Percentiles rank a stretch among this genome's conserved stretches.
These are phyloP conservation scores for Medicago ruthenica DNA, from an alignment of 306 rosid genomes.

Conservation along the genomic window DNA sequence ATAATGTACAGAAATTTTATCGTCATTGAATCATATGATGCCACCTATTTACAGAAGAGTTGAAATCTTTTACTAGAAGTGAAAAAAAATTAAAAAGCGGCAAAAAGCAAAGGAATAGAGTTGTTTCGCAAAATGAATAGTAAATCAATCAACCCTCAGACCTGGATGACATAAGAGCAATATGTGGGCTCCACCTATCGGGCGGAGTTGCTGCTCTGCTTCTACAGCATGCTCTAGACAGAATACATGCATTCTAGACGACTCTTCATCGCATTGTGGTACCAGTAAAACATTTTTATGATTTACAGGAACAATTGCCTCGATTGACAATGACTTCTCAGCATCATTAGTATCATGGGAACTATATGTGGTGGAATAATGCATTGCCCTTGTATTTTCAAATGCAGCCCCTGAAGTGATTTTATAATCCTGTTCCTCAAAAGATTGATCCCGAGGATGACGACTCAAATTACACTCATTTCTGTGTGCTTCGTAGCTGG, in stretches of 20 bases:
- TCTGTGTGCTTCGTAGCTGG: slow-evolving; percentile 35
- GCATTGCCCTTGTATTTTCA: slow-evolving; percentile 50
- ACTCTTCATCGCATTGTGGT: slow-evolving; percentile 73
- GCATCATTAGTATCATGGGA: slow-evolving; percentile 55
- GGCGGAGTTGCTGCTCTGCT: slow-evolving; percentile 86
- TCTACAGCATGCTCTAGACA: slow-evolving; percentile 97
- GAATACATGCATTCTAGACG: slow-evolving; percentile 93
- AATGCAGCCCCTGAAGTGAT: slow-evolving; percentile 51
- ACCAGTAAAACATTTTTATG: slow-evolving; percentile 50
- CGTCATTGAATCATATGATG: background rate
- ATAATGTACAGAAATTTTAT: background rate
- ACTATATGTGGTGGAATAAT: slow-evolving; percentile 42
- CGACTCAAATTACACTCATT: slow-evolving; percentile 36
- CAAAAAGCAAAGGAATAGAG: background rate
- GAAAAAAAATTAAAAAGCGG: slow-evolving; percentile 12
- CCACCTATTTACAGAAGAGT: slow-evolving; percentile 5
- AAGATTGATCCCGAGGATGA: slow-evolving; percentile 49
- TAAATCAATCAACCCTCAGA: slow-evolving; percentile 47
- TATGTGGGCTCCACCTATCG: slow-evolving; percentile 88
- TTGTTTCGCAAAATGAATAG: background rate
- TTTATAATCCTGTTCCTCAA: slow-evolving; percentile 52
- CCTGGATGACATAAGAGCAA: slow-evolving; percentile 98
- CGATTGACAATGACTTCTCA: slow-evolving; percentile 56
- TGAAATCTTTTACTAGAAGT: background rate
- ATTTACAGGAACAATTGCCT: slow-evolving; percentile 46